These are phyloP conservation scores for Trichophyton verrucosum DNA, from an alignment of 2,329 filamentous ascomycete species.

Conservation along the genomic window DNA sequence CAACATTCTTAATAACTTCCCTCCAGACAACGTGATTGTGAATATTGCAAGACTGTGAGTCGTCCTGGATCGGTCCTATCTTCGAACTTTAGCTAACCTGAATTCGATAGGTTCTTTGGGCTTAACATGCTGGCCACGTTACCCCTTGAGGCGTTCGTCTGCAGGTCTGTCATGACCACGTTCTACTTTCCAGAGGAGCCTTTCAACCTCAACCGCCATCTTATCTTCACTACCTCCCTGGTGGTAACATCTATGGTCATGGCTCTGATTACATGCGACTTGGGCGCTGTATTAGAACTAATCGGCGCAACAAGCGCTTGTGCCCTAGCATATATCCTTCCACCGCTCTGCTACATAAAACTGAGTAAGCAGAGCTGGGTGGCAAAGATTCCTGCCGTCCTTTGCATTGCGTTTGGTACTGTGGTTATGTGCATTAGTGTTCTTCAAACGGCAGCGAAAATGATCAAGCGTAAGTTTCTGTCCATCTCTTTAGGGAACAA, in stretches of 20 bases:
- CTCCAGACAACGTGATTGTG: constrained; percentile 77
- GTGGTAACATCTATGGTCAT: constrained; percentile 68
- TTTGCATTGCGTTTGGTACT: constrained; percentile 66
- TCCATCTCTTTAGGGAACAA: not conserved
- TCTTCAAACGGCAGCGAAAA: constrained; percentile 58
- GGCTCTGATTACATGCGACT: constrained; percentile 77
- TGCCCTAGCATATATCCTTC: constrained; percentile 86
- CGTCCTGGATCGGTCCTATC: not conserved
- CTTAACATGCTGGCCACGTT: constrained; percentile 98
- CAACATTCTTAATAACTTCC: constrained; percentile 97
- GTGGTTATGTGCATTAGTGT: constrained; percentile 72
- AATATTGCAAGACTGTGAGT: constrained; percentile 72
- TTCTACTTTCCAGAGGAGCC: constrained; percentile 63
- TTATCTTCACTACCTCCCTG: constrained; percentile 72
- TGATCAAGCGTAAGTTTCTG: constrained; percentile 36
- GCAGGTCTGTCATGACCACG: constrained; percentile 87
- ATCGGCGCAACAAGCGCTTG: constrained; percentile 92
- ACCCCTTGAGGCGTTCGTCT: constrained; percentile 93
- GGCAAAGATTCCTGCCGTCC: constrained; percentile 57
- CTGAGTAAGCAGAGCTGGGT: constrained; percentile 65
- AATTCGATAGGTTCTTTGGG: constrained; percentile 59
- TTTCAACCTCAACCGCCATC: constrained; percentile 70
- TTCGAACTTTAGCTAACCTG: not conserved
- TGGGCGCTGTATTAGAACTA: constrained; percentile 88
- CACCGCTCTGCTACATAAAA: constrained; percentile 90